Base-by-base conservation (phyloP, 257 asterid species). In the Jaltomata sinuosa region DNA sequence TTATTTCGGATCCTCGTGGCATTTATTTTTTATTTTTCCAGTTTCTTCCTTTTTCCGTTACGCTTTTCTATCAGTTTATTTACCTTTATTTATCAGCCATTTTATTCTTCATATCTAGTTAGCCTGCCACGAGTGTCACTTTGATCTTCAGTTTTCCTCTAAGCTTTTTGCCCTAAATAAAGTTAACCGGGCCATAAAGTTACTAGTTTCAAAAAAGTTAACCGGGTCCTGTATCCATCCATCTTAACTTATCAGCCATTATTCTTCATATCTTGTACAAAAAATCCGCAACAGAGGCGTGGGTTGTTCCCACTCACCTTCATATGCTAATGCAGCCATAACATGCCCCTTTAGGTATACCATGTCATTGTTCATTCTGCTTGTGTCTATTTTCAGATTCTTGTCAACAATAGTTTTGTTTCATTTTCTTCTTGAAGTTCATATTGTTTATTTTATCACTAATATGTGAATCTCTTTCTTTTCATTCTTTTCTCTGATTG, bases 1-100 rank as follows among this genome's bases (percentile, higher is more conserved):
- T 91, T 92, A 86, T 88, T 88, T 88, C 61, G 89, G 86, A 87
- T 86, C 89, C 90, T 88, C 82, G 29, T 77, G 92, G 91, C 89
- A 86, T 88, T 92, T 80, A 84, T 90, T 88, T 61, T 67, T 91
- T 25, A 76, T 67, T 90, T 89, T 85, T 85, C 77, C 79, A 68
- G 86, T 88, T 69, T 85, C 85, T 85, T 87, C 86, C 83, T 71
- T 82, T 88, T 83, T 68, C 88, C 88, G 50, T 78, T 86, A 77
- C 83, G 84, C 89, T 86, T n/a, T 90, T 88, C 85, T 84, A 84
- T 89, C 92, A 80, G 85, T 65, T 88, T 89, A 81, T 81, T 83
- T 82, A 84, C 50, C 85, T 71, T 87, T 91, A 80, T 61, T 50
- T 72, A 86, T 81, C 88, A 74, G 88, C 85, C 93, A 80, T 80